Evolutionary conservation across 192 early-diverging fungal species (phyloP).

Genomic region (Podila verticillata): DNA sequence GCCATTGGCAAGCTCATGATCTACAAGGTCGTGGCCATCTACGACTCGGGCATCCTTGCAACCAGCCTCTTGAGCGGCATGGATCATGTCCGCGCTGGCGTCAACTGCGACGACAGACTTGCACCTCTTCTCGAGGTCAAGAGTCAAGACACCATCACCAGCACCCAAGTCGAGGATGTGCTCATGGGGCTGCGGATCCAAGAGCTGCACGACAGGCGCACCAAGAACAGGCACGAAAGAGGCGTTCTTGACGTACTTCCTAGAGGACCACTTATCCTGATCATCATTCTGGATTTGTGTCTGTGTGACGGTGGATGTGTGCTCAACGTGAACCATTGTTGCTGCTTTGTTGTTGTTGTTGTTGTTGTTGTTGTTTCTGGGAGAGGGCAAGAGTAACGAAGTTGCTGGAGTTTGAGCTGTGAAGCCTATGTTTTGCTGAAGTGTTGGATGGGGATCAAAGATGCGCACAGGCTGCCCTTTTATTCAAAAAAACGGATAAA

Average conservation of each 20-base stretch:
- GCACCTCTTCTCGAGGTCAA: conserved; percentile 55
- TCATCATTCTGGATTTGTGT: background rate
- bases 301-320: background rate
- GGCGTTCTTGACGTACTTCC: conserved; percentile 61
- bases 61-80: conserved; percentile 46
- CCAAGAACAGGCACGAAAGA: conserved; percentile 66
- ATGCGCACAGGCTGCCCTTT: no score
- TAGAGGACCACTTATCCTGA: conserved; percentile 62
- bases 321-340: background rate
- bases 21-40: conserved; percentile 63
- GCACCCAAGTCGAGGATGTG: conserved; percentile 75
- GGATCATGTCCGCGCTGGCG: conserved; percentile 67
- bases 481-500: no score
- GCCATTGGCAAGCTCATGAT: conserved; percentile 46
- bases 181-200: conserved; percentile 61
- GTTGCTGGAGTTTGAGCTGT: no score
- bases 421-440: no score
- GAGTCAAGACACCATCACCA: conserved; percentile 71
- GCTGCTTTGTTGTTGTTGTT: background rate
- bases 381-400: background rate
- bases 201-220: conserved; percentile 56
- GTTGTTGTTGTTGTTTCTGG: background rate
- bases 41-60: conserved; percentile 58
- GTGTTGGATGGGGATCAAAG: no score
- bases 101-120: conserved; percentile 69